phyloP scores from a whole-genome alignment of 2,329 filamentous ascomycete species.

The Eutypa lata region DNA sequence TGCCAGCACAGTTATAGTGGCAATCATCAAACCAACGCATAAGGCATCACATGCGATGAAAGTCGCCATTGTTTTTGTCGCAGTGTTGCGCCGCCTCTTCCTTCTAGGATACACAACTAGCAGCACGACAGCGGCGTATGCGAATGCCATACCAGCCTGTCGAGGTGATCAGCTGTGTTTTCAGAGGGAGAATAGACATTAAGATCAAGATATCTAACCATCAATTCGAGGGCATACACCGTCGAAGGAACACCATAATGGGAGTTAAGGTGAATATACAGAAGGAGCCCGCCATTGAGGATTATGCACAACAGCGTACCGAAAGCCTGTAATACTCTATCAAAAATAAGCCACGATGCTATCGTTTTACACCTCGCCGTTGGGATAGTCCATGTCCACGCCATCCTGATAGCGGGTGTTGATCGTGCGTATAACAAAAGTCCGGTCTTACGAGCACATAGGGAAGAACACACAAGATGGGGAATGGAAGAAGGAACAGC shows the following conservation, averaged over 20 bases:
- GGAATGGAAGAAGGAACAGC: background rate
- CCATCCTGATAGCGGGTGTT: constrained; percentile 12
- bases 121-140: constrained; percentile 31
- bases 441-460: background rate
- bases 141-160: constrained; percentile 27
- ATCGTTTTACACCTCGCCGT: constrained; percentile 20
- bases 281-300: constrained; percentile 33
- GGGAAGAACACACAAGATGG: background rate
- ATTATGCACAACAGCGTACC: constrained; percentile 26
- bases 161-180: constrained; percentile 8
- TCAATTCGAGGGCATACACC: constrained; percentile 30
- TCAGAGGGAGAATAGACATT: background rate
- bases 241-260: constrained; percentile 21
- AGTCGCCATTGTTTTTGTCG: constrained; percentile 19
- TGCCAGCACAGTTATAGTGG: constrained; percentile 31
- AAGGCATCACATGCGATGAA: constrained; percentile 30
- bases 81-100: constrained; percentile 15
- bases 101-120: constrained; percentile 27
- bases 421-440: background rate
- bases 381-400: constrained; percentile 6
- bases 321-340: constrained; percentile 30
- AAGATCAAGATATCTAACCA: constrained; percentile 26
- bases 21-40: constrained; percentile 27
- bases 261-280: constrained; percentile 23
- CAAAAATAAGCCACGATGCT: constrained; percentile 31